Percentiles rank a stretch among this genome's conserved stretches.
These are phyloP conservation scores for Pythium plurisporium DNA, from an alignment of 352 stramenopile species.

Conservation along the genomic window DNA sequence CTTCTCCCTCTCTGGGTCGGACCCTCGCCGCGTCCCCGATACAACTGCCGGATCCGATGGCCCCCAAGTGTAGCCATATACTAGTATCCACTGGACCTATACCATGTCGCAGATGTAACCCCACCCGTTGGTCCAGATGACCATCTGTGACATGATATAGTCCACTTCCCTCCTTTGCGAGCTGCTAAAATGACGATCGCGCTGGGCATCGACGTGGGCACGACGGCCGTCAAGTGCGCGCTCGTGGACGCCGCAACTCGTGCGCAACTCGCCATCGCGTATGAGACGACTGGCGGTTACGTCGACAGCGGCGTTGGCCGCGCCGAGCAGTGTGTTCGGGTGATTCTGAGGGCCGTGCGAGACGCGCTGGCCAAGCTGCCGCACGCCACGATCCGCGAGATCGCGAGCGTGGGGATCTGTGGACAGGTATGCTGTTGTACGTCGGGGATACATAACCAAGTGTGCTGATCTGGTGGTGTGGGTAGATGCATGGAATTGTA, in stretches of 20 bases:
- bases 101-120: neutral
- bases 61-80: conserved; percentile 7
- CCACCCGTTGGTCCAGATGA: neutral
- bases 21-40: no score
- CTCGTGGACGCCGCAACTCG: conserved; percentile 32
- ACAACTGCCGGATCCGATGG: neutral
- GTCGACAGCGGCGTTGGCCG: conserved; percentile 15
- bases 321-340: conserved; percentile 44
- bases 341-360: conserved; percentile 43
- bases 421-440: no score
- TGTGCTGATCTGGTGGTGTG: neutral
- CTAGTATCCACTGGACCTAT: neutral
- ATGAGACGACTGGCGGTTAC: conserved; percentile 30
- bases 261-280: conserved; percentile 30
- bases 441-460: no score
- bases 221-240: conserved; percentile 73
- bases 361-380: conserved; percentile 32
- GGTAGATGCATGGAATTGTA: conserved; percentile 82
- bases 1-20: no score
- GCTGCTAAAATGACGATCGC: conserved; percentile 2
- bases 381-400: conserved; percentile 10
- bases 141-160: neutral
- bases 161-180: neutral
- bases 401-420: conserved; percentile 59
- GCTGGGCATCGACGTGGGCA: conserved; percentile 70